Evolutionary conservation across 768 basidiomycete genomes (phyloP).

Genomic region (Tylopilus sp.): DNA sequence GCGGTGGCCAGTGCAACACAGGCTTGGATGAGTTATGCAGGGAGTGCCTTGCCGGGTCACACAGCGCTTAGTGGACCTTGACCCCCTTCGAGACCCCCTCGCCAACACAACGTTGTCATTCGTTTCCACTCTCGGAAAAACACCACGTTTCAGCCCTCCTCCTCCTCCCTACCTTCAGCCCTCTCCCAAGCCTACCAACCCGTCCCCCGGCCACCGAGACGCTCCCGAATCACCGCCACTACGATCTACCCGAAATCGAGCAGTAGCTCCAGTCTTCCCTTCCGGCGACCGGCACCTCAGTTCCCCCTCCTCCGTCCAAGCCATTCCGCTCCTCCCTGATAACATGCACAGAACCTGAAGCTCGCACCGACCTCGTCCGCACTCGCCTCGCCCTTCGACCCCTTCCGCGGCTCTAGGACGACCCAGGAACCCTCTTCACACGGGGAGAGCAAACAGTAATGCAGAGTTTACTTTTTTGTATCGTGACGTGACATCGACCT

Average conservation of each 20-base stretch:
- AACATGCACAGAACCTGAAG: not conserved
- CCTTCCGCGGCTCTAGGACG: slow-evolving; percentile 31
- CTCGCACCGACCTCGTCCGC: not conserved
- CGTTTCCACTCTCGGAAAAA: no score
- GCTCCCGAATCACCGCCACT: slow-evolving; percentile 22
- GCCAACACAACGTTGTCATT: not conserved
- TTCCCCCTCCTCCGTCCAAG: not conserved
- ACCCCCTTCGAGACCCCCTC: not conserved
- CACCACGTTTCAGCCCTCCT: slow-evolving; percentile 19
- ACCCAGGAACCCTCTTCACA: slow-evolving; percentile 28
- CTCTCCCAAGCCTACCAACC: no score
- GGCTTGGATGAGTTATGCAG: slow-evolving; percentile 35
- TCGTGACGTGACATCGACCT: slow-evolving; percentile 20
- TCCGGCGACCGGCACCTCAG: slow-evolving; percentile 3
- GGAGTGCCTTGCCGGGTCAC: slow-evolving; percentile 26
- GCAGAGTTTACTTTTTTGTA: slow-evolving; percentile 21
- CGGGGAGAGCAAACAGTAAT: slow-evolving; percentile 17
- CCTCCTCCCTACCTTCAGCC: no score
- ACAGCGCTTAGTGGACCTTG: slow-evolving; percentile 31
- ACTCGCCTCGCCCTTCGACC: slow-evolving; percentile 4
- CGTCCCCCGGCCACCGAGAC: no score
- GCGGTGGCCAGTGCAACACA: slow-evolving; percentile 42
- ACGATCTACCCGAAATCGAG: slow-evolving; percentile 31
- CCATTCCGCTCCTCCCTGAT: not conserved
- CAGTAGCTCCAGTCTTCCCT: slow-evolving; percentile 12